These are phyloP conservation scores for Carallia brachiata DNA, from an alignment of 345 rosid genomes.

Conservation along the genomic window DNA sequence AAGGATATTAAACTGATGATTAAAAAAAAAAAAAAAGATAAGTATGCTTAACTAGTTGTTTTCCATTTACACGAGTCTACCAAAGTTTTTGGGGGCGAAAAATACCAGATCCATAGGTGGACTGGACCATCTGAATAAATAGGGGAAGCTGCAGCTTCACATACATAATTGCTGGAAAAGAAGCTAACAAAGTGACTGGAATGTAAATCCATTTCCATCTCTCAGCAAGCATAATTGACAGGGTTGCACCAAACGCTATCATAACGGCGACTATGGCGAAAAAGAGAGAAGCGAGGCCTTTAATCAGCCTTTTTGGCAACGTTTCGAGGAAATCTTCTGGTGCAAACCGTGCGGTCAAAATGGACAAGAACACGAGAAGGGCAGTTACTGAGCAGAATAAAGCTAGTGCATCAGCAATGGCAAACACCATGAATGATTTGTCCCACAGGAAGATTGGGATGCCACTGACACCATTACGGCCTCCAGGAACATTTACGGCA, in stretches of 20 bases:
- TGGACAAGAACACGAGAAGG: slow-evolving; percentile 7
- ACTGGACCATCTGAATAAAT: neutral
- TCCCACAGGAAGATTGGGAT: neutral
- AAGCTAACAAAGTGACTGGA: slow-evolving; percentile 3
- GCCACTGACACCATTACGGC: neutral
- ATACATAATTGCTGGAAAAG: slow-evolving; percentile 5
- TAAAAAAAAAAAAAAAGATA: too few species aligned
- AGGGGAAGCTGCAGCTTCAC: neutral
- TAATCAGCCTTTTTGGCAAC: slow-evolving; percentile 9
- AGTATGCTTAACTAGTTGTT: too few species aligned
- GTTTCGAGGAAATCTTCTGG: slow-evolving; percentile 15
- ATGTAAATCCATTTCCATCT: neutral
- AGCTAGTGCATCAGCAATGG: slow-evolving; percentile 10
- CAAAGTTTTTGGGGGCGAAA: neutral
- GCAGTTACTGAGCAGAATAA: slow-evolving; percentile 4
- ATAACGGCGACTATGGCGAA: slow-evolving; percentile 7
- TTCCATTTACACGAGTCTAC: too few species aligned
- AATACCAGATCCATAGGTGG: neutral
- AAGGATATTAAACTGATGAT: too few species aligned
- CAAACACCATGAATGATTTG: slow-evolving; percentile 3
- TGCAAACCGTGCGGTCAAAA: slow-evolving; percentile 8
- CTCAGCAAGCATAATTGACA: neutral
- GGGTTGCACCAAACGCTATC: slow-evolving; percentile 11
- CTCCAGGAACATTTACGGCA: slow-evolving; percentile 6
- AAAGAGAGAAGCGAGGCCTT: slow-evolving; percentile 13